These are phyloP conservation scores for Pachysandra terminalis DNA, from an alignment of 164 flowering plant species.

Conservation along the genomic window DNA sequence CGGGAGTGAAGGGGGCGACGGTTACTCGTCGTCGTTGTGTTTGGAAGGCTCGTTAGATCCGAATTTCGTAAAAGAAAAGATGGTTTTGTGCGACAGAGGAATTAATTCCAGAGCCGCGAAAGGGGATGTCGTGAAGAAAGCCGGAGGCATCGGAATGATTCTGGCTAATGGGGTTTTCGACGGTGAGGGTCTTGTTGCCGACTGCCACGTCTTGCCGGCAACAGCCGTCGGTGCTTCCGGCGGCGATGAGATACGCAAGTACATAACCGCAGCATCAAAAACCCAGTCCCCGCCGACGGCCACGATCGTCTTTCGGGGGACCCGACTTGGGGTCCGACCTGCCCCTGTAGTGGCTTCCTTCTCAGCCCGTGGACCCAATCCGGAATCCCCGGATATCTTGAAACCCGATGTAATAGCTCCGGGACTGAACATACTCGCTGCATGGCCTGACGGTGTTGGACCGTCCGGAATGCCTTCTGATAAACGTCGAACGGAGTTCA, in stretches of 20 bases:
- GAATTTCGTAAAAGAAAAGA: constrained; percentile 58
- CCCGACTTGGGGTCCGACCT: constrained; percentile 64
- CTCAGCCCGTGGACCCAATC: constrained; percentile 91
- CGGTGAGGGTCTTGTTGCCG: constrained; percentile 93
- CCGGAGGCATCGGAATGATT: constrained; percentile 90
- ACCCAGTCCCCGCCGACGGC: constrained; percentile 44
- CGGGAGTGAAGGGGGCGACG: constrained; percentile 68
- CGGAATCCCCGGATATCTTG: constrained; percentile 71
- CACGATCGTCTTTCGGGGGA: constrained; percentile 68
- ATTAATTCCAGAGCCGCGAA: constrained; percentile 72
- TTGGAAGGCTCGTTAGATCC: constrained; percentile 79
- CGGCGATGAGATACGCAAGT: constrained; percentile 68
- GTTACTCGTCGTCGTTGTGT: constrained; percentile 80
- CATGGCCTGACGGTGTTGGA: constrained; percentile 84
- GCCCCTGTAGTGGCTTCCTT: constrained; percentile 93
- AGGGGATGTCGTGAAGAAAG: constrained; percentile 78
- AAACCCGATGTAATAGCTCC: constrained; percentile 97
- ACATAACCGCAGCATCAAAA: constrained; percentile 33
- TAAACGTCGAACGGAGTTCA: constrained; percentile 66
- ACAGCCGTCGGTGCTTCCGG: constrained; percentile 62
- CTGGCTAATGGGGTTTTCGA: constrained; percentile 85
- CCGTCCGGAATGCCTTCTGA: constrained; percentile 71
- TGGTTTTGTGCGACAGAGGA: constrained; percentile 90
- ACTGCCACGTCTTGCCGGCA: constrained; percentile 88
- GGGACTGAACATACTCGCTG: constrained; percentile 89